Evolutionary conservation across 108 stramenopile species (phyloP), one percentile per base, ranked within the genome.

Genomic region (Phaeodactylum tricornutum): DNA sequence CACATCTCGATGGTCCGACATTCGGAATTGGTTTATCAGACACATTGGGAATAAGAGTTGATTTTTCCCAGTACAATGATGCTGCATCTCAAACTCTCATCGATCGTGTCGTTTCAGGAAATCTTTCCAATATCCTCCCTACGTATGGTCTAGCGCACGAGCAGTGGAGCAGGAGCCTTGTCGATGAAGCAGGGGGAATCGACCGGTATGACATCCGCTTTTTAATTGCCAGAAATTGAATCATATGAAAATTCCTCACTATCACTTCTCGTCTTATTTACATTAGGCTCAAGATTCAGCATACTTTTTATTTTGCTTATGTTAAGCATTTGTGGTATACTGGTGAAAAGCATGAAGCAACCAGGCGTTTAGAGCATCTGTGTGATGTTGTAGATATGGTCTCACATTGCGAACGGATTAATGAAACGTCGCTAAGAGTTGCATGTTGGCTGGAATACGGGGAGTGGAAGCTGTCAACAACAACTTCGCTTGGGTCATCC

Each of bases 251-350:
- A 4, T 35, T 37, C 9, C 27, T 19, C 19, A 12, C 33, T 43
- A 31, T 35, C 12, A 39, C 43, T 50, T 20, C 29, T 43, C n/a
- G n/a, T n/a, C n/a, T n/a, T n/a, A n/a, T n/a, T n/a, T n/a, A n/a
- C n/a, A n/a, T 23, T 9, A 59, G 71, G 24, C 44, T 93, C 15
- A 55, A 63, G 6, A 72, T 81, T 9, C 90, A 93, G 64, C 84
- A 93, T 51, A 66, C 70, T 28, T 71, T 94, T 7, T 85, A 94
- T 45, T 93, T 87, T 56, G 96, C 94, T 17, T 92, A 66, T 65
- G 58, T 94, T 29, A 95, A 95, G 63, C 92, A 95, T 50, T 51
- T 81, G 8, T 95, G 94, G 94, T 64, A 79, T 3, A 79, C 74
- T 42, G 91, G 78, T 21, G 57, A 65, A 44, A 49, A 67, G 32